Conservation (phyloP, 2,329 filamentous ascomycete species). For the Hypoxylon sp. region DNA sequence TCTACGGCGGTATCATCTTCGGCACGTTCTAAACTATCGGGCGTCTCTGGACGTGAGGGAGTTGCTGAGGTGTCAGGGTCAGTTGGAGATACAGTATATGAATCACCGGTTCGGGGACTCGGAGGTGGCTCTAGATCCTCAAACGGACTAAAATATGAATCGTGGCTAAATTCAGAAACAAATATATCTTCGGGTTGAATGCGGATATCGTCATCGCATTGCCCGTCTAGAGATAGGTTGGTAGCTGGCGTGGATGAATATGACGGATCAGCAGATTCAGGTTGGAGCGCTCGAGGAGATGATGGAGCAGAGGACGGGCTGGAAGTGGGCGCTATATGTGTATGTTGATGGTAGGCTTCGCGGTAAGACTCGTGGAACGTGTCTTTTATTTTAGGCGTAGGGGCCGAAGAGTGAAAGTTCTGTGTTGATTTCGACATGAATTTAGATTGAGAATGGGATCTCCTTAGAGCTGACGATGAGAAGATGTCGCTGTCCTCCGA, state of each 20-base stretch:
- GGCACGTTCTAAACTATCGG: conserved; percentile 71
- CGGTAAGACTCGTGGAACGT: conserved; percentile 62
- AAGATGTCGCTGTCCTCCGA: conserved; percentile 73
- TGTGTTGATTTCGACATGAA: conserved; percentile 63
- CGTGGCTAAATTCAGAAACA: conserved; percentile 63
- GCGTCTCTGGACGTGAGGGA: conserved; percentile 71
- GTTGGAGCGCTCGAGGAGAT: conserved; percentile 67
- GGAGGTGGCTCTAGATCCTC: conserved; percentile 67
- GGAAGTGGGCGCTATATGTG: conserved; percentile 60
- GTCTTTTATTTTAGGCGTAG: conserved; percentile 64
- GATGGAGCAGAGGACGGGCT: conserved; percentile 69
- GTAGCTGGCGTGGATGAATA: conserved; percentile 75
- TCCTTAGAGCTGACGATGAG: conserved; percentile 66
- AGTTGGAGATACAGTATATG: conserved; percentile 68
- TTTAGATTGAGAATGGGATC: conserved; percentile 73
- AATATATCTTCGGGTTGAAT: conserved; percentile 66
- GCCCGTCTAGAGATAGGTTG: conserved; percentile 73
- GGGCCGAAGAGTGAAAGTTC: conserved; percentile 62
- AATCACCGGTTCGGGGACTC: conserved; percentile 66
- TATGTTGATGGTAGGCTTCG: conserved; percentile 57
- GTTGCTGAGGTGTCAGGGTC: conserved; percentile 67
- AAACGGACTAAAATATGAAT: conserved; percentile 63
- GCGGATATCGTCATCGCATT: conserved; percentile 64
- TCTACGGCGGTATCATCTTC: conserved; percentile 86
- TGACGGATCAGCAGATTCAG: conserved; percentile 70